These are phyloP conservation scores for Sphaerobolus stellatus DNA, from an alignment of 1,284 basidiomycete species.

Conservation along the genomic window DNA sequence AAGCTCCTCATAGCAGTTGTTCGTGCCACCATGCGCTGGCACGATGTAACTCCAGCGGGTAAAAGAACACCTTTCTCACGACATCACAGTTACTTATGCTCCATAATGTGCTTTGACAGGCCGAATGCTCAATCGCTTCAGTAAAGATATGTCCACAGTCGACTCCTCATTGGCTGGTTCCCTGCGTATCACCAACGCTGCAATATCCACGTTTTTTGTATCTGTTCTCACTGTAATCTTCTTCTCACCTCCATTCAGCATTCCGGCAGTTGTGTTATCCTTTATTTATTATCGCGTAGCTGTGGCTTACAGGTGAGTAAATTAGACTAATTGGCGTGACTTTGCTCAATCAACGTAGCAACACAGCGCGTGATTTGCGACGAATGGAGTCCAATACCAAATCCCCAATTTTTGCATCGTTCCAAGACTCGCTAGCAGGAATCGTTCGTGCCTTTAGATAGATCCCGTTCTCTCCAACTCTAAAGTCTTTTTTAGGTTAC, in stretches of 20 bases:
- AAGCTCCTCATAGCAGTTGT: constrained; percentile 57
- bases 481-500: background rate
- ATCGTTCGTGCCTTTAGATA: constrained; percentile 2
- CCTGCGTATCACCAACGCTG: constrained; percentile 69
- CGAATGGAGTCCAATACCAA: constrained; percentile 75
- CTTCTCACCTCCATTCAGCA: constrained; percentile 70
- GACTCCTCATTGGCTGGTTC: constrained; percentile 70
- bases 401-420: constrained; percentile 74
- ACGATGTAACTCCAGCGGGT: constrained; percentile 50
- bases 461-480: background rate
- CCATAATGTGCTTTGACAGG: constrained; percentile 26
- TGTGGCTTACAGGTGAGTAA: constrained; percentile 36
- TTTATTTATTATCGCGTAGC: constrained; percentile 28
- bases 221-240: constrained; percentile 63
- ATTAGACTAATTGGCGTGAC: background rate
- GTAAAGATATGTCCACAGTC: constrained; percentile 78
- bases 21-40: constrained; percentile 58
- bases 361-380: constrained; percentile 74
- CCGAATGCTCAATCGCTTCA: constrained; percentile 65
- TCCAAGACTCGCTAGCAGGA: constrained; percentile 63
- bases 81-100: background rate
- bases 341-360: constrained; percentile 23
- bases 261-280: constrained; percentile 56
- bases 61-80: background rate
- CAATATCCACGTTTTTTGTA: constrained; percentile 69